phyloP scores from a whole-genome alignment of 768 basidiomycete genomes.

The Amanita inopinata region DNA sequence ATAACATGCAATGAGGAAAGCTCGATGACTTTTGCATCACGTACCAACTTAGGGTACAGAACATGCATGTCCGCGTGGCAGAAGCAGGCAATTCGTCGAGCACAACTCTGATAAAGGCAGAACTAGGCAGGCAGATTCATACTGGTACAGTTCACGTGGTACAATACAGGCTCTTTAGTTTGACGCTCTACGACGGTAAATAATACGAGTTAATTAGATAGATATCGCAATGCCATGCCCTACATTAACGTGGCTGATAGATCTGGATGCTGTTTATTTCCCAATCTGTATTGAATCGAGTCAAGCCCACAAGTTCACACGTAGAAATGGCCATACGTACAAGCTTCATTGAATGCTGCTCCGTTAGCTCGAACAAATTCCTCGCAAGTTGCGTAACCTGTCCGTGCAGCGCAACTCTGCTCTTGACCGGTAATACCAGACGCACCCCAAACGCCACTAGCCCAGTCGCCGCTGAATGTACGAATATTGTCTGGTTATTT shows the following conservation, averaged over 20 bases:
- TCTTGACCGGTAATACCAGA: slow-evolving; percentile 78
- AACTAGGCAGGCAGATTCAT: too few species aligned
- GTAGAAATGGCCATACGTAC: slow-evolving; percentile 35
- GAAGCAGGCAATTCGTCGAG: too few species aligned
- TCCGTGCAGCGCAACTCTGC: slow-evolving; percentile 75
- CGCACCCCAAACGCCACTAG: slow-evolving; percentile 63
- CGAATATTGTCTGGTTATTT: not conserved
- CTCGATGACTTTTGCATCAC: too few species aligned
- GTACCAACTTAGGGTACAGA: too few species aligned
- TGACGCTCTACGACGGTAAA: too few species aligned
- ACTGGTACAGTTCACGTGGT: too few species aligned
- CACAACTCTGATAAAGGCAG: too few species aligned
- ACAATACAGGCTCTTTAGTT: too few species aligned
- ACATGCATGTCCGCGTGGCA: too few species aligned
- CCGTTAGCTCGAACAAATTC: slow-evolving; percentile 71
- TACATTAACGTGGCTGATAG: slow-evolving; percentile 34
- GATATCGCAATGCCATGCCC: not conserved
- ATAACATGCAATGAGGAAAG: slow-evolving; percentile 7
- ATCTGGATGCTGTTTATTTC: slow-evolving; percentile 69
- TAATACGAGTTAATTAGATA: not conserved
- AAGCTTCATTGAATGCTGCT: slow-evolving; percentile 61
- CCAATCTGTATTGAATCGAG: slow-evolving; percentile 47
- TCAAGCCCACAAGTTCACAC: not conserved
- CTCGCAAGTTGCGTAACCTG: slow-evolving; percentile 74
- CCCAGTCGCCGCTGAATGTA: slow-evolving; percentile 74